Base-by-base conservation (phyloP, 1,284 basidiomycete genomes). In the Heterobasidion annosum region DNA sequence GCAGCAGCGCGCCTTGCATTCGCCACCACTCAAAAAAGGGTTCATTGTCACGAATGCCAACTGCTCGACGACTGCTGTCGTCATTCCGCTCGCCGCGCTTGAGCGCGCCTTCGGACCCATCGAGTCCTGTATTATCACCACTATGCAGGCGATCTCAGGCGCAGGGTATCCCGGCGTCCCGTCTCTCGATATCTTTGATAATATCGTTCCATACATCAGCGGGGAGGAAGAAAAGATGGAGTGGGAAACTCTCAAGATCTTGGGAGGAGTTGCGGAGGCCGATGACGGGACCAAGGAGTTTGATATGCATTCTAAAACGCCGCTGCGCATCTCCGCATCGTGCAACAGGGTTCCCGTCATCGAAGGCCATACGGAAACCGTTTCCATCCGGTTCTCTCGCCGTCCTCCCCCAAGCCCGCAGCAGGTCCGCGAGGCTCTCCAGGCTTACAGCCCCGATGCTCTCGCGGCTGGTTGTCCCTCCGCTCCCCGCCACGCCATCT, bases 141-240 rank as follows among this genome's bases (percentile, higher is more conserved):
- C 97, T 1, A 85, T 99, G 79, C 97, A 99, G 72, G 97, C 97
- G 57, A 96, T 99, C 71, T 95, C 92, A 0, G 97, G 97, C 47
- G 93, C 85, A 0, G 97, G 97, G 33, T 99, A 99, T 74, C 97
- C 97, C 1, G 97, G 97, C 52, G 86, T 98, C 0, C 75, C 93
- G 44, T 81, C 81, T 54, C 78, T 99, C 56, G 97, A 99, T 71
- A 93, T 98, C 66, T 67, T 98, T 61, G 97, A 98, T 75, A 99
- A 99, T 72, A 79, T 99, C 67, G 89, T 99, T 1, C 96, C 96
- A 1, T 88, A 91, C 72, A 99, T 99, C 68, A 73, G 82, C 42
- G 93, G 95, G 43, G 96, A 99, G 68, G 96, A 99, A 68, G 96
- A 99, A 70, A 99, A 99, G 73, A 95, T 99, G 60, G 96, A 99